Evolutionary conservation across 176 grass and related monocot genomes (phyloP).

Genomic region (Avena atlantica): DNA sequence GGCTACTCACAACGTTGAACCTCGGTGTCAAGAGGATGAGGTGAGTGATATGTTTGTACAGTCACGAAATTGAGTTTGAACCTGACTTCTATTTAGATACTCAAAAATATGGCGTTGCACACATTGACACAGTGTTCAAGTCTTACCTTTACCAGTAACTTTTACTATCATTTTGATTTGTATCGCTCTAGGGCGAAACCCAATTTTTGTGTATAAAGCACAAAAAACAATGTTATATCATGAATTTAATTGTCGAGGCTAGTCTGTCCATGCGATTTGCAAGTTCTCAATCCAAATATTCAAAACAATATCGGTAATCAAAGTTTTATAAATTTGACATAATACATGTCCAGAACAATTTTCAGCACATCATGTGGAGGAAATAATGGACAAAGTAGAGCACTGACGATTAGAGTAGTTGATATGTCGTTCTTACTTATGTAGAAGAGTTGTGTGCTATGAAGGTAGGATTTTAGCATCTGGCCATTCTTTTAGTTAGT

Average conservation of each 20-base stretch:
- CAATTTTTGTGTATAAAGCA: too few relatives aligned
- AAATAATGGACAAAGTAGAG: neutral
- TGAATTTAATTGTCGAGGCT: too few relatives aligned
- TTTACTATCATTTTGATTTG: neutral
- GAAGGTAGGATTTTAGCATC: constrained; percentile 38
- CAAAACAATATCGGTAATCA: neutral
- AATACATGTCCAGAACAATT: neutral
- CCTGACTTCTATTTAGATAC: too few relatives aligned
- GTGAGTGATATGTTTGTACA: too few relatives aligned
- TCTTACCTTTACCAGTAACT: neutral
- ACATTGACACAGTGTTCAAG: neutral
- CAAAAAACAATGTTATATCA: too few relatives aligned
- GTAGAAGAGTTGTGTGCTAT: constrained; percentile 54
- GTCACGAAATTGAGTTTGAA: too few relatives aligned
- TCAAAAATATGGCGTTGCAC: too few relatives aligned
- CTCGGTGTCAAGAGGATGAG: too few relatives aligned
- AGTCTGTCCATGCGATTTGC: too few relatives aligned
- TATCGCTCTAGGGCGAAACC: too few relatives aligned
- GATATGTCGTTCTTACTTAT: constrained; percentile 50
- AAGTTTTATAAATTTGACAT: neutral
- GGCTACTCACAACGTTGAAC: too few relatives aligned
- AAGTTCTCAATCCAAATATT: neutral
- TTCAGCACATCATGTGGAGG: neutral
- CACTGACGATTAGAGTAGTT: constrained; percentile 41
- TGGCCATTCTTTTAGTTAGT: neutral